phyloP scores from a whole-genome alignment of 371 early-diverging fungal species.

The Mucor racemosus region DNA sequence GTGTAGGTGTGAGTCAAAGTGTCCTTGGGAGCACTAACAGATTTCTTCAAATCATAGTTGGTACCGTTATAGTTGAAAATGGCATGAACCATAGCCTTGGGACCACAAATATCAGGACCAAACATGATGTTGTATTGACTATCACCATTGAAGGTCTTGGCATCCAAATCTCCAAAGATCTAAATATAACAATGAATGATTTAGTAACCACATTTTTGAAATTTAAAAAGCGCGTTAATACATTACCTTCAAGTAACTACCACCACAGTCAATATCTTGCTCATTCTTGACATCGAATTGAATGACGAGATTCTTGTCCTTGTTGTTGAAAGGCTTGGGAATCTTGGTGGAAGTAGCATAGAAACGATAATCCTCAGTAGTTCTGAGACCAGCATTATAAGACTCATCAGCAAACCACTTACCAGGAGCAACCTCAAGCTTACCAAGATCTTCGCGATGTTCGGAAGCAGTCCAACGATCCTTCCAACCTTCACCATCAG shows the following conservation, averaged over 20 bases:
- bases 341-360: conserved; percentile 80
- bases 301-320: conserved; percentile 82
- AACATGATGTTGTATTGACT: conserved; percentile 95
- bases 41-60: conserved; percentile 79
- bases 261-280: conserved; percentile 93
- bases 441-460: conserved; percentile 76
- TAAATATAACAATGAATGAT: conserved; percentile 14
- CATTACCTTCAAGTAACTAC: conserved; percentile 94
- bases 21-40: conserved; percentile 73
- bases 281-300: conserved; percentile 98
- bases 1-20: conserved; percentile 89
- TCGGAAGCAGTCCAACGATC: conserved; percentile 80
- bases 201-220: not conserved
- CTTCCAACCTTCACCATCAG: conserved; percentile 64
- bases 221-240: not conserved
- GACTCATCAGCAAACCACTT: conserved; percentile 80
- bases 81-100: conserved; percentile 91
- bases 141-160: conserved; percentile 83
- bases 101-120: conserved; percentile 95
- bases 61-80: conserved; percentile 94
- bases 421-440: conserved; percentile 75
- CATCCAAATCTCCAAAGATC: conserved; percentile 65
- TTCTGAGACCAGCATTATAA: conserved; percentile 74
- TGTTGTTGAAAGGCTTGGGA: conserved; percentile 74
- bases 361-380: conserved; percentile 84